Percentiles rank a stretch among this genome's conserved stretches.
Conservation (phyloP, 2,329 filamentous ascomycete species). For the Xylaria sp. region DNA sequence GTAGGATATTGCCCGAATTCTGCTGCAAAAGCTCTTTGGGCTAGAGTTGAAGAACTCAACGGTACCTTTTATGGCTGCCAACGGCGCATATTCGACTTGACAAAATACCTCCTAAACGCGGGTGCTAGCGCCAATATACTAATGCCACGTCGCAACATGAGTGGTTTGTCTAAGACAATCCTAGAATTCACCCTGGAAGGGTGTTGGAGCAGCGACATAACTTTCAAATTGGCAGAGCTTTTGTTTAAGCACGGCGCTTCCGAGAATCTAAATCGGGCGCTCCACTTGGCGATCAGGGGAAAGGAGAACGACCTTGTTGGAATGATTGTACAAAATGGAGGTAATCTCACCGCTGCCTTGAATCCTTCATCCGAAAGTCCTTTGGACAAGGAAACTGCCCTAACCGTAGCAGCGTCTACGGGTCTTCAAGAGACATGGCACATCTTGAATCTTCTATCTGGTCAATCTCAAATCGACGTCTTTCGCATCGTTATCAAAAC, state of each 20-base stretch:
- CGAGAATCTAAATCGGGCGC: slow-evolving; percentile 4
- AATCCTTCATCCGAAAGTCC: background rate
- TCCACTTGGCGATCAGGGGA: slow-evolving; percentile 11
- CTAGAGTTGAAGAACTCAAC: background rate
- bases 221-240: slow-evolving; percentile 14
- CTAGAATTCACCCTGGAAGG: slow-evolving; percentile 3
- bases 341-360: slow-evolving; percentile 8
- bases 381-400: slow-evolving; percentile 14
- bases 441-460: slow-evolving; percentile 7
- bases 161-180: no score
- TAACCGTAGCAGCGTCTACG: slow-evolving; percentile 12
- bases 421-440: background rate
- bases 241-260: slow-evolving; percentile 13
- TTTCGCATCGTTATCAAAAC: slow-evolving; percentile 9
- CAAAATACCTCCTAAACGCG: slow-evolving; percentile 16
- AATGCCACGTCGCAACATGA: background rate
- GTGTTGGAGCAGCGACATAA: background rate
- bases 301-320: slow-evolving; percentile 9
- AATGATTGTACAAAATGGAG: slow-evolving; percentile 16
- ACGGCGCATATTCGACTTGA: background rate
- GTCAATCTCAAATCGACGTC: background rate
- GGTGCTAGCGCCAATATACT: slow-evolving; percentile 20
- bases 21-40: slow-evolving; percentile 10
- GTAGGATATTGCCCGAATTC: slow-evolving; percentile 20
- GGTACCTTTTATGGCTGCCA: background rate